These are phyloP conservation scores for Bipolaris gigantea DNA, from an alignment of 2,329 filamentous ascomycete species.

Conservation along the genomic window DNA sequence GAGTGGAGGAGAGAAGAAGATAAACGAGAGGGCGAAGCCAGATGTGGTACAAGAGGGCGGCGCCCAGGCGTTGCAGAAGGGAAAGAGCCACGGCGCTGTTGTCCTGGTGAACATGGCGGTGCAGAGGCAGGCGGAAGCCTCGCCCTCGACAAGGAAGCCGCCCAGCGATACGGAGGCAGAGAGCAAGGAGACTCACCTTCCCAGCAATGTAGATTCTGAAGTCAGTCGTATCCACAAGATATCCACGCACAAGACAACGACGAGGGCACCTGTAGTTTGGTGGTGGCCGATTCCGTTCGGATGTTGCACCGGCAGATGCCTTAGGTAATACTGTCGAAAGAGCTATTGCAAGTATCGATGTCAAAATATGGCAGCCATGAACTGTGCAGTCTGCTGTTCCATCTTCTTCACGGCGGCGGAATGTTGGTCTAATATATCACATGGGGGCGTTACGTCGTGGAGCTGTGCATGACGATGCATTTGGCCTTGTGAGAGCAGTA, in stretches of 20 bases:
- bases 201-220: conserved; percentile 5
- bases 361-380: conserved; percentile 23
- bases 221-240: conserved; percentile 16
- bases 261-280: neutral
- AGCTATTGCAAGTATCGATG: conserved; percentile 43
- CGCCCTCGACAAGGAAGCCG: conserved; percentile 23
- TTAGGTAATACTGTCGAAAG: conserved; percentile 36
- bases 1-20: conserved; percentile 29
- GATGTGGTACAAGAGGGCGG: conserved; percentile 23
- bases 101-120: conserved; percentile 11
- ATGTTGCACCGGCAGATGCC: conserved; percentile 2
- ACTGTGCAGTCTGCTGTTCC: conserved; percentile 30
- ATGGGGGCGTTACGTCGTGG: conserved; percentile 22
- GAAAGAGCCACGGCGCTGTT: conserved; percentile 32
- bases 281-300: neutral
- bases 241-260: conserved; percentile 18
- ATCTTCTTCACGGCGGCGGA: conserved; percentile 27
- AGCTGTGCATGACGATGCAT: conserved; percentile 31
- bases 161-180: conserved; percentile 8
- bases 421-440: conserved; percentile 35
- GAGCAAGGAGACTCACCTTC: conserved; percentile 28
- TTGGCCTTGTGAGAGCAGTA: conserved; percentile 24
- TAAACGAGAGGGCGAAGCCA: conserved; percentile 15
- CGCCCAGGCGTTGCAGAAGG: conserved; percentile 25
- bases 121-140: conserved; percentile 21